Base-by-base conservation (phyloP, 176 grass and related monocot species). In the Oryza nivara region DNA sequence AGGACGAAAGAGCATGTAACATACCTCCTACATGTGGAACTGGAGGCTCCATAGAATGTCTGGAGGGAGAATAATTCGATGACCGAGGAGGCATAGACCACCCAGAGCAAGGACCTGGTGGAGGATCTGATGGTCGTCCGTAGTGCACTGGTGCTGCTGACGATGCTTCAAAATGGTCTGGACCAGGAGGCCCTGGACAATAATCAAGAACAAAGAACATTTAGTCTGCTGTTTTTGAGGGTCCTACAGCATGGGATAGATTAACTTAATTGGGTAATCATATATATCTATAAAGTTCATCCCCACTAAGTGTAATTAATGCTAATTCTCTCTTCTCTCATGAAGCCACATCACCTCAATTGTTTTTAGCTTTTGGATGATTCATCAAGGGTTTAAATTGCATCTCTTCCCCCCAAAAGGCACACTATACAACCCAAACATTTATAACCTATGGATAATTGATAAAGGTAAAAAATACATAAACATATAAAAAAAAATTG, bases 21-120 rank as follows among this genome's bases (percentile, higher is more conserved):
- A 49, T 77, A 98, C 89, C 91, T 90, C 91, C 89, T 30, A 81
- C 74, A 72, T 81, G 86, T 68, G 96, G 84, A 83, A 84, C 80
- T 65, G 87, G 89, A 88, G 83, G 81, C 45, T 95, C 93, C 73
- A 80, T 26, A 86, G 91, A 65, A 74, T 88, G 80, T 86, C 89
- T 88, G 54, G 79, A 72, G 36, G 83, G 78, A 49, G 87, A 83
- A 84, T 89, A 91, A 85, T 65, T 88, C 15, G 85, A 86, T 69
- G 84, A 80, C 75, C 76, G 86, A 75, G 83, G 83, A 25, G 70
- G 89, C 84, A 87, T 72, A 74, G 83, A 89, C 96, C 91, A 98
- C 17, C 89, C 86, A 12, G 84, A 56, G 47, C 92, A 98, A 73
- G 85, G 85, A 74, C 91, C 83, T 52, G 88, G 74, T 48, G 83